Conservation (phyloP, 257 asterid genomes). For the Dorcoceras hygrometricum region DNA sequence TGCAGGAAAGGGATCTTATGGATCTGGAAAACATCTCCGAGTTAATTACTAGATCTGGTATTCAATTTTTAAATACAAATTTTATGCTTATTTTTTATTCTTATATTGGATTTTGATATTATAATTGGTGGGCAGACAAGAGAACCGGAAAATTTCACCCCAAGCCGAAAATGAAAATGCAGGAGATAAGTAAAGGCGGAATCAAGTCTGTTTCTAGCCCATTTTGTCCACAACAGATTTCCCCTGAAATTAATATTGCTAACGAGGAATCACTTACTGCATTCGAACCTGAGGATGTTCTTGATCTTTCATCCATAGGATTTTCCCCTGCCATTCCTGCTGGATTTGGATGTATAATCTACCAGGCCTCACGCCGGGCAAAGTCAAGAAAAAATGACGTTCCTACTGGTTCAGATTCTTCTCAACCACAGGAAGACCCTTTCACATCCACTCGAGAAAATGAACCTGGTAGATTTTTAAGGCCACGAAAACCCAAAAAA, state of each 20-base stretch:
- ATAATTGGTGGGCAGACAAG: constrained; percentile 36
- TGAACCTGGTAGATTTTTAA: constrained; percentile 38
- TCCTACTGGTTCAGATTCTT: constrained; percentile 33
- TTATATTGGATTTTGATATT: constrained; percentile 18
- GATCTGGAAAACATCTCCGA: constrained; percentile 38
- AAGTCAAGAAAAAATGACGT: constrained; percentile 30
- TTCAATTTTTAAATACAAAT: constrained; percentile 13
- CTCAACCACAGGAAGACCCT: constrained; percentile 38
- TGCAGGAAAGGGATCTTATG: constrained; percentile 51
- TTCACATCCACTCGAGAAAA: constrained; percentile 37
- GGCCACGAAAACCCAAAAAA: constrained; percentile 40
- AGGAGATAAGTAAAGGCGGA: constrained; percentile 25
- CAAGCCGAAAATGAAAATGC: constrained; percentile 42
- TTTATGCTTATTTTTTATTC: constrained; percentile 12
- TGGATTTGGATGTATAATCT: constrained; percentile 19
- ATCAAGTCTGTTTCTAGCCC: constrained; percentile 27
- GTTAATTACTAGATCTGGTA: constrained; percentile 46
- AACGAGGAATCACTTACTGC: constrained; percentile 36
- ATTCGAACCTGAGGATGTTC: constrained; percentile 39
- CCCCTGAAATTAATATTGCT: constrained; percentile 33
- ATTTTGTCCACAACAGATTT: constrained; percentile 28
- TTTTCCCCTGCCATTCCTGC: constrained; percentile 31
- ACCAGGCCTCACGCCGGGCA: constrained; percentile 60
- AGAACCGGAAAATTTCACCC: constrained; percentile 46
- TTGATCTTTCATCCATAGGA: constrained; percentile 51